These are phyloP conservation scores for Hydrangea macrophylla DNA, from an alignment of 148 eudicot species.

Conservation along the genomic window DNA sequence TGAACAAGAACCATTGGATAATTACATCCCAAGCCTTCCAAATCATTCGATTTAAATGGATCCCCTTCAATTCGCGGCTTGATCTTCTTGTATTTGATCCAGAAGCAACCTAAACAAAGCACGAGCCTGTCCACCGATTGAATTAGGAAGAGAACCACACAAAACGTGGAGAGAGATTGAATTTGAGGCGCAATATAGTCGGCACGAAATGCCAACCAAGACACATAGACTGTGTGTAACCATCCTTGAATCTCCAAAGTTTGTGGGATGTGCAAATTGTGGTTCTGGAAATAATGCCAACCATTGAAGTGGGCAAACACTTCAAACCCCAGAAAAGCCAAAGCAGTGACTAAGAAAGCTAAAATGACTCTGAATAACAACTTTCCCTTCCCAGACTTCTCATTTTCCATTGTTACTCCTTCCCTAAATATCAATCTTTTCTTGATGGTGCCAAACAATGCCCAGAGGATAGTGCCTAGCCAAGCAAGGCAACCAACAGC, in stretches of 20 bases:
- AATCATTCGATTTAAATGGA: constrained; percentile 30
- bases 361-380: constrained; percentile 41
- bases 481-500: constrained; percentile 56
- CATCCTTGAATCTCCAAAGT: constrained; percentile 40
- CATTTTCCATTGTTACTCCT: constrained; percentile 45
- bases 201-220: constrained; percentile 41
- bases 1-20: constrained; percentile 66
- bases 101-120: constrained; percentile 55
- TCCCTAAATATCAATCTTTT: constrained; percentile 42
- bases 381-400: constrained; percentile 35
- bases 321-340: constrained; percentile 47
- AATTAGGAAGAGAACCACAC: constrained; percentile 50
- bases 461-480: constrained; percentile 46
- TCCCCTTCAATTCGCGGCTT: constrained; percentile 36
- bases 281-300: constrained; percentile 39
- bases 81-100: constrained; percentile 48
- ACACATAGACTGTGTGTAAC: constrained; percentile 34
- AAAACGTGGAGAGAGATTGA: constrained; percentile 40
- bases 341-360: constrained; percentile 37
- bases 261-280: constrained; percentile 32
- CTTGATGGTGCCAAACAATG: constrained; percentile 41
- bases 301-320: constrained; percentile 48
- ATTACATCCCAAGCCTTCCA: constrained; percentile 33
- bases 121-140: constrained; percentile 51
- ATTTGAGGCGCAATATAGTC: constrained; percentile 46